Evolutionary conservation across 225 moss, liverwort and hornwort species (phyloP).

Genomic region (Pseudoscleropodium purum): DNA sequence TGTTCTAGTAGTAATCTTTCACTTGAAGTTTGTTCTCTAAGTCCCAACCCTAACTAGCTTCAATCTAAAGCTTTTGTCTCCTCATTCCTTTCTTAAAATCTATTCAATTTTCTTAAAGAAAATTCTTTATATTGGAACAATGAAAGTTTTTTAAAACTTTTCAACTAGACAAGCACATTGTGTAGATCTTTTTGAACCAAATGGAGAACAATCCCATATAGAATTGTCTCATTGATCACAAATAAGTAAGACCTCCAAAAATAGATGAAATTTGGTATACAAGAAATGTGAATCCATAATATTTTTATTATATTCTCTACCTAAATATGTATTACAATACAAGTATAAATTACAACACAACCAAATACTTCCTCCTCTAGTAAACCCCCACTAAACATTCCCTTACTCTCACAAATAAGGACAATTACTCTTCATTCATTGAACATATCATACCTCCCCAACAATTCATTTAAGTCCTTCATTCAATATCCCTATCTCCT

Average conservation of each 20-base stretch:
- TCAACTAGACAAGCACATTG: not conserved
- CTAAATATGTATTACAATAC: not conserved
- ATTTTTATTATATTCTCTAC: not conserved
- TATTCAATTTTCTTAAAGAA: not conserved
- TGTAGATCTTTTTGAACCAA: accelerated
- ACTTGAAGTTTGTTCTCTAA: not conserved
- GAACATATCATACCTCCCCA: not conserved
- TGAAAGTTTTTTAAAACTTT: accelerated
- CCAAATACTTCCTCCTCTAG: not conserved
- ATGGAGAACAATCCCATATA: accelerated
- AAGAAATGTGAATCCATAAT: not conserved
- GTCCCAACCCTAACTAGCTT: not conserved
- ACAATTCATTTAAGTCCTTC: not conserved
- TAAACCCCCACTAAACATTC: not conserved
- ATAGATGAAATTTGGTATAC: not conserved
- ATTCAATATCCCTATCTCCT: not conserved
- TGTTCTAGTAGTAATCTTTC: accelerated
- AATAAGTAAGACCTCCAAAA: not conserved
- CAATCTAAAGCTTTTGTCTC: not conserved
- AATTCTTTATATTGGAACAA: accelerated
- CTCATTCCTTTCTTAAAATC: not conserved
- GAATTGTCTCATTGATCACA: not conserved
- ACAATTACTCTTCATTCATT: not conserved
- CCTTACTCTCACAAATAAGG: not conserved
- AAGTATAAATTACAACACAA: not conserved